These are phyloP conservation scores for Cercospora zeina DNA, from an alignment of 2,329 filamentous ascomycete species.

Conservation along the genomic window DNA sequence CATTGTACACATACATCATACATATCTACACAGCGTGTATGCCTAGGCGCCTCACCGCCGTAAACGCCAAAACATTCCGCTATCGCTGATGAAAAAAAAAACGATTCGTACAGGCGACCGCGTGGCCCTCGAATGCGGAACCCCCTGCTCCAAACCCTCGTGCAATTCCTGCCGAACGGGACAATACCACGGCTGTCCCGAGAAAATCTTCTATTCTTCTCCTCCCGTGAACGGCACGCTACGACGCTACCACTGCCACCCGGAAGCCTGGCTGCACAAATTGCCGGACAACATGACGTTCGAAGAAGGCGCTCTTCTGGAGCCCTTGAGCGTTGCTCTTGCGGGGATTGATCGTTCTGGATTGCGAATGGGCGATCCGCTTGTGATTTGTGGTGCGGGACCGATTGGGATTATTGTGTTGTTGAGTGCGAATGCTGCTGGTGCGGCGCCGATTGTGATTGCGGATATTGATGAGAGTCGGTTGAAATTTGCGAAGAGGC, in stretches of 20 bases:
- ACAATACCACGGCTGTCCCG: slow-evolving; percentile 36
- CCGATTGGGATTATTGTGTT: slow-evolving; percentile 45
- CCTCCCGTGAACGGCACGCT: slow-evolving; percentile 38
- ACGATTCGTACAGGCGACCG: slow-evolving; percentile 31
- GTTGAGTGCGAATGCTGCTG: slow-evolving; percentile 48
- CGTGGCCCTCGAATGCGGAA: slow-evolving; percentile 40
- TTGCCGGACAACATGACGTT: slow-evolving; percentile 45
- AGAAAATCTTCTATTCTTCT: slow-evolving; percentile 38
- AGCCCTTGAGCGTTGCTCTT: slow-evolving; percentile 52
- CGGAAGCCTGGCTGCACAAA: slow-evolving; percentile 38
- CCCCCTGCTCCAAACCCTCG: slow-evolving; percentile 37
- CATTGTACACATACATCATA: not conserved
- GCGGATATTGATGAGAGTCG: slow-evolving; percentile 48
- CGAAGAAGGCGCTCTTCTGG: slow-evolving; percentile 50
- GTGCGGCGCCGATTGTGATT: slow-evolving; percentile 48
- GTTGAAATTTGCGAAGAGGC: slow-evolving; percentile 42
- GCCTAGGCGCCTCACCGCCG: not conserved
- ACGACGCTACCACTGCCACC: slow-evolving; percentile 38
- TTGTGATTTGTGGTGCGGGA: slow-evolving; percentile 43
- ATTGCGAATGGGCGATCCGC: slow-evolving; percentile 44
- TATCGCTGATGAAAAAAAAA: not conserved
- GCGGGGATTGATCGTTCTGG: slow-evolving; percentile 47
- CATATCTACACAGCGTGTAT: too few relatives aligned
- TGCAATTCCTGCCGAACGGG: slow-evolving; percentile 38
- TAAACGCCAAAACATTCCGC: not conserved